A percentile compares a stretch with the other conserved stretches of the same genome.
Evolutionary conservation across 139 green algal species (phyloP).

Genomic region (Dunaliella sp.): DNA sequence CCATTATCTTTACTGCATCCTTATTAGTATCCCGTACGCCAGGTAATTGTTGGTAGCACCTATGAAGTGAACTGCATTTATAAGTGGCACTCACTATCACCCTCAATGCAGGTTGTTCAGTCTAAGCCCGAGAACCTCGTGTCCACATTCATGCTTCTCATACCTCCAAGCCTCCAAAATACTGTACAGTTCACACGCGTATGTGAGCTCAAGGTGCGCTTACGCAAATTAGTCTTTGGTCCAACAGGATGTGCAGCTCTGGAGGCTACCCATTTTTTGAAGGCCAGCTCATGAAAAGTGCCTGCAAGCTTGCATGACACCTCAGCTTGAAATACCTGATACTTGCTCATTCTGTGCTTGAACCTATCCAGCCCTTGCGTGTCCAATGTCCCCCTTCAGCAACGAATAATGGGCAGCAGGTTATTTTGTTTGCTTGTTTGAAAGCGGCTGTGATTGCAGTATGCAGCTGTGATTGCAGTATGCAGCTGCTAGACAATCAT

Average conservation of each 20-base stretch:
- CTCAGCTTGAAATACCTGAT: background rate
- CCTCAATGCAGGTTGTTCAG: constrained; percentile 34
- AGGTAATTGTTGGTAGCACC: no score
- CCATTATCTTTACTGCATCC: no score
- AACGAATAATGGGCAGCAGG: no score
- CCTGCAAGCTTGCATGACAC: background rate
- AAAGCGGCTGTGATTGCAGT: no score
- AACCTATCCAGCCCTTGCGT: background rate
- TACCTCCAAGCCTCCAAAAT: constrained; percentile 46
- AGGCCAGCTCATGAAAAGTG: background rate
- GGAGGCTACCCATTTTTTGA: background rate
- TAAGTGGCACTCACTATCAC: no score
- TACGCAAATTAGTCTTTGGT: background rate
- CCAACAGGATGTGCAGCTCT: background rate
- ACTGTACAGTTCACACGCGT: constrained; percentile 41
- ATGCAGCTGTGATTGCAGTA: no score
- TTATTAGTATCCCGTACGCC: no score
- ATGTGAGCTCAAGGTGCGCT: constrained; percentile 60
- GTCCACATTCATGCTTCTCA: constrained; percentile 62
- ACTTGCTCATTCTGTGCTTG: background rate
- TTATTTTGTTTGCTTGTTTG: no score
- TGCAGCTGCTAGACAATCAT: no score
- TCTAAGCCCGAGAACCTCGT: constrained; percentile 60
- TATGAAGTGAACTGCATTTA: no score
- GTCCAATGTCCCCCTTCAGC: no score